Conservation (phyloP, 352 stramenopile genomes). For the Blastocystis sp. region DNA sequence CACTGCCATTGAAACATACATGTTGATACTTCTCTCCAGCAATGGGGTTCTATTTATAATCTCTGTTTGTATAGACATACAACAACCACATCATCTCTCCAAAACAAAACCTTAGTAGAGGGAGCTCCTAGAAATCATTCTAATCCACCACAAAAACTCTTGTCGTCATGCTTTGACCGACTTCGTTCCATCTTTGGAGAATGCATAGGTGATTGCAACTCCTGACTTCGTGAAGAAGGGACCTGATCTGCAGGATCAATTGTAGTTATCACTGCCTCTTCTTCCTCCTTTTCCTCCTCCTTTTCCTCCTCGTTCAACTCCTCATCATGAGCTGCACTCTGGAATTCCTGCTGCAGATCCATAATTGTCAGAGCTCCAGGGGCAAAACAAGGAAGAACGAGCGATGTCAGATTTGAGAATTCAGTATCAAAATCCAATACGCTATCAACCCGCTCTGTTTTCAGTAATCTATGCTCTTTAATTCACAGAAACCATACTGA, state of each 20-base stretch:
- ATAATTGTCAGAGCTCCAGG: background rate
- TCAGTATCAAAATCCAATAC: slow-evolving; percentile 29
- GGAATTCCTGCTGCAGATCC: slow-evolving; percentile 50
- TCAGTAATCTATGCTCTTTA: slow-evolving; percentile 11
- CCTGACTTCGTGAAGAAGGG: background rate
- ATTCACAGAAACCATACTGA: background rate
- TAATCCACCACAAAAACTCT: background rate
- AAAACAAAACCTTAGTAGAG: background rate
- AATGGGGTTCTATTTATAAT: background rate
- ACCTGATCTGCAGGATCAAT: background rate
- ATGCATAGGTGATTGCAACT: background rate
- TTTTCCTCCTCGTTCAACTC: background rate
- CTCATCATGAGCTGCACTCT: slow-evolving; percentile 19
- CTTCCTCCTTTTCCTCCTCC: slow-evolving; percentile 15
- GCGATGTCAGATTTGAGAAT: background rate
- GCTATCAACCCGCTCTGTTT: slow-evolving; percentile 1
- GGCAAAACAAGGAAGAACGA: background rate
- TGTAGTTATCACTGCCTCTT: background rate
- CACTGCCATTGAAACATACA: background rate
- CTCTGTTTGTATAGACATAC: background rate
- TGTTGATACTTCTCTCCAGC: background rate
- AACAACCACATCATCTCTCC: background rate
- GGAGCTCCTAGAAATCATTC: background rate
- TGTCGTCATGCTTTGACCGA: slow-evolving; percentile 2
- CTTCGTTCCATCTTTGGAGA: background rate